Evolutionary conservation across 805 yeast species (phyloP), one percentile per base, ranked within the genome.

Genomic region (Torulaspora gathmanii): DNA sequence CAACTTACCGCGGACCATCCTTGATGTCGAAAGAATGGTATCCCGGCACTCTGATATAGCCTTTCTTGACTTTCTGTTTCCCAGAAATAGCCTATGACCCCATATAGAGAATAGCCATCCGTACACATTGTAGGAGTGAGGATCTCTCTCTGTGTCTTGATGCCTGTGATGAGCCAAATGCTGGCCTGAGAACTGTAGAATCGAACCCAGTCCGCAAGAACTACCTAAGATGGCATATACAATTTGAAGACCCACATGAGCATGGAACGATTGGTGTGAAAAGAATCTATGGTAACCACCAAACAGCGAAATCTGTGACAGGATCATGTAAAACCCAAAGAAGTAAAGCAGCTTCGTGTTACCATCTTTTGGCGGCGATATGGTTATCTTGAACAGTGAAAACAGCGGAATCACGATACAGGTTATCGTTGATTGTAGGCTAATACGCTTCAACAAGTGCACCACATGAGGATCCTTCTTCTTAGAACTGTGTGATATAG

Each of bases 151-250:
- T 0, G 95, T 83, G 60, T 90, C 96, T 34, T 93, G 82, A 64
- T 77, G 86, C 47, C 91, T 78, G 66, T 90, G 97, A 68, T 90
- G 97, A 3, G 93, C 89, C 48, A 95, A 72, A 70, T 90, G 98
- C 37, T 56, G 58, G 19, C 60, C 48, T 1, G 54, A 42, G 39
- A 58, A 58, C 25, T 58, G 57, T 9, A 55, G 47, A 28, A 56
- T 51, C 9, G 61, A 56, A 1, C 63, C 63, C 11, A 58, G 40
- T 8, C 63, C 63, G 28, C 57, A 51, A 12, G 60, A 53, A 8
- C 57, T 59, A 11, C 61, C 63, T 5, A 57, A 22, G n/a, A 56
- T 42, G 3, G 58, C 58, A 36, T 53, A 51, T 2, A 46, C 37
- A 9, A 54, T 33, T 28, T 54, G 57, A 6, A 55, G 35, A 15